Evolutionary conservation across 148 eudicot genomes (phyloP), one percentile per base, ranked within the genome.

Genomic region (Silene uniflora): DNA sequence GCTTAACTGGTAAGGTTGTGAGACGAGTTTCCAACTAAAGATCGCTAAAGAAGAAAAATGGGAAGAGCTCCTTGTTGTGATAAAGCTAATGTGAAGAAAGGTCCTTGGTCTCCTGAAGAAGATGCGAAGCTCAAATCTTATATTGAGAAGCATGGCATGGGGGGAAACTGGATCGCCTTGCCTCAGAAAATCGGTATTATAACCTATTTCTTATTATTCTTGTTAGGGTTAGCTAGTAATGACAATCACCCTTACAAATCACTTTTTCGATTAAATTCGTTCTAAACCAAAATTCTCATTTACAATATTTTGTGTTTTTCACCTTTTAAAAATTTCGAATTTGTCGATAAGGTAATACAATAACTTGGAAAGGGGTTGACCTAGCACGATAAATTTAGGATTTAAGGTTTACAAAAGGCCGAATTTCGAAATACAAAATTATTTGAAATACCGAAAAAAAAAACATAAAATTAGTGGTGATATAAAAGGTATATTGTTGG

Each of bases 31-130:
- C 7, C 44, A 39, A 7, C 0, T 52, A 11, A 52, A 52, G 18
- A 13, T 52, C 16, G 56, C 14, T 2, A 66, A 16, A 74, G 6
- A 18, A 46, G 56, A 32, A 13, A 19, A 44, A 89, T 92, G 97
- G 97, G 97, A 32, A 83, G 85, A 83, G 80, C 85, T 67, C 85
- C 85, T 73, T 83, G 85, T 46, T 80, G 86, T 80, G 81, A 83
- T 61, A 77, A 77, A 77, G 86, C 80, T 25, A 80, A 77, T 55
- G 86, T 83, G 10, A 83, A 80, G 81, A 83, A 74, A 83, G 86
- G 86, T 11, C 83, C 85, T 3, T 83, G 85, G 85, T 80, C 83
- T 18, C 83, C 85, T 6, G 85, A 83, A 74, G 85, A 83, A 13
- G 86, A 83, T 49, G 71, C 81, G 8, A 80, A 73, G 73, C 86